Evolutionary conservation across 1,284 basidiomycete genomes (phyloP).

Genomic region (Pisolithus thermaeus): DNA sequence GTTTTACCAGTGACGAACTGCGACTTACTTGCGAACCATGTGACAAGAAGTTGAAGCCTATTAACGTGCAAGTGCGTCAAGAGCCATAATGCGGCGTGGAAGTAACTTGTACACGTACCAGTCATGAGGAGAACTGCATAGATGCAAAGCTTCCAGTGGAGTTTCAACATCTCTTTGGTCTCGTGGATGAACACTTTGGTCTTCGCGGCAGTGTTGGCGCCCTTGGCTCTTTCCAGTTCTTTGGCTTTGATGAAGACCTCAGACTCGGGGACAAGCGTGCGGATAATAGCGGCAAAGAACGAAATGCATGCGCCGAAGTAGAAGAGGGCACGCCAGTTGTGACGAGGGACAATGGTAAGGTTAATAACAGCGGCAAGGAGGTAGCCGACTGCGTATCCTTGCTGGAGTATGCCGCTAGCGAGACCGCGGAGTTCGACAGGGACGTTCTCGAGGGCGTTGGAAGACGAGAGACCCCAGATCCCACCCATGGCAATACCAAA

Average conservation of each 20-base stretch:
- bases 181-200: constrained; percentile 73
- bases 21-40: constrained; percentile 67
- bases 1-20: background rate
- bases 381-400: constrained; percentile 72
- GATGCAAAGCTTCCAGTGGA: constrained; percentile 82
- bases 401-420: constrained; percentile 78
- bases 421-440: constrained; percentile 85
- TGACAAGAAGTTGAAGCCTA: constrained; percentile 90
- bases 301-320: constrained; percentile 71
- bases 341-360: constrained; percentile 58
- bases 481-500: constrained; percentile 90
- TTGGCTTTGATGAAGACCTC: constrained; percentile 66
- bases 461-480: constrained; percentile 71
- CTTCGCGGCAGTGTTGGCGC: constrained; percentile 43
- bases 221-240: constrained; percentile 39
- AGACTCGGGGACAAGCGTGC: constrained; percentile 77
- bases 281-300: constrained; percentile 66
- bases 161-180: constrained; percentile 69
- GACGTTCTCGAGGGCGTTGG: constrained; percentile 85
- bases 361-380: constrained; percentile 70
- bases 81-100: background rate
- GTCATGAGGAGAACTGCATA: constrained; percentile 80
- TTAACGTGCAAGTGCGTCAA: background rate
- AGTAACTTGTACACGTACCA: constrained; percentile 37
- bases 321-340: constrained; percentile 62